Conservation (phyloP, 1,139 yeast species). For the Kurtzmaniella natalensis region DNA sequence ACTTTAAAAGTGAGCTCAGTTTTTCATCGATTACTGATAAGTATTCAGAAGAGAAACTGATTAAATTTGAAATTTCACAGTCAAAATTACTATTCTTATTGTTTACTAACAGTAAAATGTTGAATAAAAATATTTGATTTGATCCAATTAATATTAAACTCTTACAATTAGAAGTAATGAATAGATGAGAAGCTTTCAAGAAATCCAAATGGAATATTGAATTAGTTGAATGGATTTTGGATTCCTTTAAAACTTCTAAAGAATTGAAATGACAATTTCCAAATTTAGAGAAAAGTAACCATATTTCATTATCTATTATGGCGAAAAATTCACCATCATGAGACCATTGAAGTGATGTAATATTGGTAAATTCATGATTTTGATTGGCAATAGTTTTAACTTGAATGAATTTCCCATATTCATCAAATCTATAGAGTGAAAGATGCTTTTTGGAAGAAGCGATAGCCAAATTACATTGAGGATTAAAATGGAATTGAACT, state of each 20-base stretch:
- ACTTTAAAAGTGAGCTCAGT: slow-evolving; percentile 14
- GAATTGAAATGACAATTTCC: slow-evolving; percentile 33
- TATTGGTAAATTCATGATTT: neutral
- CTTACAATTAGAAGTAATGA: slow-evolving; percentile 25
- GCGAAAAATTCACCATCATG: slow-evolving; percentile 34
- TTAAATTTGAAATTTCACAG: slow-evolving; percentile 1
- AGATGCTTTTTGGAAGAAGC: slow-evolving; percentile 8
- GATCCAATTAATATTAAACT: slow-evolving; percentile 20
- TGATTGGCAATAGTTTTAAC: neutral
- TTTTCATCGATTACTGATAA: neutral
- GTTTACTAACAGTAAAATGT: slow-evolving; percentile 11
- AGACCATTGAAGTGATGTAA: slow-evolving; percentile 24
- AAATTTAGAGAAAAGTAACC: slow-evolving; percentile 35
- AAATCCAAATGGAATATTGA: slow-evolving; percentile 13
- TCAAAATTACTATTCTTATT: slow-evolving; percentile 1
- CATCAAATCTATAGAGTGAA: slow-evolving; percentile 1
- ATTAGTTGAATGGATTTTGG: slow-evolving; percentile 8
- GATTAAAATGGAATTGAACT: slow-evolving; percentile 20
- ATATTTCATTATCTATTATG: slow-evolving; percentile 17
- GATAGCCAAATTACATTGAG: slow-evolving; percentile 21
- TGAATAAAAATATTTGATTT: slow-evolving; percentile 18
- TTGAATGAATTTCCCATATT: neutral
- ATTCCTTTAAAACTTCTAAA: slow-evolving; percentile 19
- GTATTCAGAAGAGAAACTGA: neutral
- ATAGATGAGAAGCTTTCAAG: slow-evolving; percentile 19